phyloP scores from a whole-genome alignment of 2,329 filamentous ascomycete species.

The Ophiocordyceps camponoti-saundersi region DNA sequence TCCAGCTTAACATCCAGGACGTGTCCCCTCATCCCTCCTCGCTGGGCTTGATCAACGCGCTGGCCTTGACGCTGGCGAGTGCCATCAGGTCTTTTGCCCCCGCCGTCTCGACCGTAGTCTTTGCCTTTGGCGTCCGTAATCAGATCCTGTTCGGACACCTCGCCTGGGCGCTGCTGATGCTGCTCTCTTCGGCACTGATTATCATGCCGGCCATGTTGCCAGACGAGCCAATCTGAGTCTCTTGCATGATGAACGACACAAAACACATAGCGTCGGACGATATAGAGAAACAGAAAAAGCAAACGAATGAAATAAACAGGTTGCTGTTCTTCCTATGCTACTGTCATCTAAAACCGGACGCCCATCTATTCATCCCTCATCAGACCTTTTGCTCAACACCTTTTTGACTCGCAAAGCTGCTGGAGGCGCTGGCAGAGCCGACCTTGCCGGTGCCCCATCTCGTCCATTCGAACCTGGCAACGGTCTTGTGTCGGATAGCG shows the following conservation, averaged over 20 bases:
- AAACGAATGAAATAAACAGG: background rate
- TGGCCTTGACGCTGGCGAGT: slow-evolving; percentile 38
- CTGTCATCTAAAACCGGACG: too few species aligned
- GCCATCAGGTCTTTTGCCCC: slow-evolving; percentile 50
- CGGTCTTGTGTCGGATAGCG: slow-evolving; percentile 22
- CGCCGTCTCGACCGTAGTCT: slow-evolving; percentile 48
- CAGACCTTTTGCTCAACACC: background rate
- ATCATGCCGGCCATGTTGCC: slow-evolving; percentile 12
- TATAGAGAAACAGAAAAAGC: background rate
- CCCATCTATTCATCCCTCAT: too few species aligned
- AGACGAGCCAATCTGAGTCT: slow-evolving; percentile 2
- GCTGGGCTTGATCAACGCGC: slow-evolving; percentile 55
- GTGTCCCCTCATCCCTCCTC: slow-evolving; percentile 46
- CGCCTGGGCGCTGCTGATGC: slow-evolving; percentile 16
- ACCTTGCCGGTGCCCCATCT: slow-evolving; percentile 2
- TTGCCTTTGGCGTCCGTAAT: slow-evolving; percentile 45
- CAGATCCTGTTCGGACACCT: slow-evolving; percentile 45
- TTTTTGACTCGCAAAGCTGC: background rate
- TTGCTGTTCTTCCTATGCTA: too few species aligned
- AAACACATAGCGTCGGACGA: too few species aligned
- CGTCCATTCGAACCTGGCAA: slow-evolving; percentile 16
- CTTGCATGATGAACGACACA: background rate
- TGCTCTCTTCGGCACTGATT: slow-evolving; percentile 11
- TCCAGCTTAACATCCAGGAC: slow-evolving; percentile 62
- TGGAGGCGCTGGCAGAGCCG: background rate